phyloP scores from a whole-genome alignment of 768 basidiomycete genomes.

The Tricholoma flavovirens region DNA sequence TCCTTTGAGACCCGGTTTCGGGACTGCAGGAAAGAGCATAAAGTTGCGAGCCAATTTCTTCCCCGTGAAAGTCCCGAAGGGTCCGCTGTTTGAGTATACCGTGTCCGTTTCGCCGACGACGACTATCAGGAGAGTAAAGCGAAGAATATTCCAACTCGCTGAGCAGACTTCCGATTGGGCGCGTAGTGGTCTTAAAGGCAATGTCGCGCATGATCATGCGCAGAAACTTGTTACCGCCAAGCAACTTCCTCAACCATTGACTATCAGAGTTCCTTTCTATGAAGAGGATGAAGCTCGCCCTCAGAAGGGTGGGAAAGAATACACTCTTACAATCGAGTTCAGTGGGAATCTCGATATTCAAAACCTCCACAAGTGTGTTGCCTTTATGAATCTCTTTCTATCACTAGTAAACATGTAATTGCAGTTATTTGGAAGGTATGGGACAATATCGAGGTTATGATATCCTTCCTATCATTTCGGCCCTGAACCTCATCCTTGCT shows the following conservation, averaged over 20 bases:
- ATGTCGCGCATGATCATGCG: slow-evolving; percentile 52
- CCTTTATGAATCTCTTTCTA: slow-evolving; percentile 23
- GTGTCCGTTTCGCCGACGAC: slow-evolving; percentile 51
- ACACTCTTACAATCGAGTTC: slow-evolving; percentile 37
- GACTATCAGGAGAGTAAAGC: slow-evolving; percentile 46
- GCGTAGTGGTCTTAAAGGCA: slow-evolving; percentile 40
- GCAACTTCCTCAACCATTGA: slow-evolving; percentile 39
- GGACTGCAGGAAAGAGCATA: slow-evolving; percentile 41
- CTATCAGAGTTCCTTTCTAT: slow-evolving; percentile 38
- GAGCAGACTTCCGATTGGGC: slow-evolving; percentile 47
- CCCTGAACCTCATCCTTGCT: slow-evolving; percentile 59
- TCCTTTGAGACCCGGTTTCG: slow-evolving; percentile 55
- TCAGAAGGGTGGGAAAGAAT: slow-evolving; percentile 40
- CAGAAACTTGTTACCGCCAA: slow-evolving; percentile 45
- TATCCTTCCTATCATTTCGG: slow-evolving; percentile 52
- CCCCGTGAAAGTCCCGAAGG: slow-evolving; percentile 46
- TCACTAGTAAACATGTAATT: slow-evolving; percentile 25
- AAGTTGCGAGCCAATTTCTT: slow-evolving; percentile 66
- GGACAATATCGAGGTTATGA: slow-evolving; percentile 52
- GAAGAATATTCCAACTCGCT: slow-evolving; percentile 58
- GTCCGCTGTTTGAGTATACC: slow-evolving; percentile 55
- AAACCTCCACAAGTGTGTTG: slow-evolving; percentile 34
- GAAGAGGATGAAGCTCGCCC: slow-evolving; percentile 48
- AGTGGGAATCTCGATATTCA: slow-evolving; percentile 48
- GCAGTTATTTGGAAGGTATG: slow-evolving; percentile 50